Percentiles rank a stretch among this genome's conserved stretches.
Evolutionary conservation across 2,329 filamentous ascomycete species (phyloP).

Genomic region (Penicillium sp.): DNA sequence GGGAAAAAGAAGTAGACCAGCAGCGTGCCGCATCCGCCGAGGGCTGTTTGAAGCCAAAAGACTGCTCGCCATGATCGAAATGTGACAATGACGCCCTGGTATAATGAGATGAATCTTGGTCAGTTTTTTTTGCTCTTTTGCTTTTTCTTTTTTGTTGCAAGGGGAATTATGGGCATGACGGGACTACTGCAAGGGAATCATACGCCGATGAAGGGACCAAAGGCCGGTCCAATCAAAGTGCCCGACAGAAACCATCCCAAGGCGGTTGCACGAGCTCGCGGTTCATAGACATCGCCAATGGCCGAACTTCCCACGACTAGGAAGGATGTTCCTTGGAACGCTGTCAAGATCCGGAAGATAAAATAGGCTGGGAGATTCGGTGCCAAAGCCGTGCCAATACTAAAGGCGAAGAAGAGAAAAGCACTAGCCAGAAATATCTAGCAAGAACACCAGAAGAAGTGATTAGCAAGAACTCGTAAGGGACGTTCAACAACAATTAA

Average conservation of each 20-base stretch:
- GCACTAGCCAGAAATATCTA: constrained; percentile 57
- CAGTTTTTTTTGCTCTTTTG: constrained; percentile 16
- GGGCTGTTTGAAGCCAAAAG: constrained; percentile 69
- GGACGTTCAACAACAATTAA: too few relatives aligned
- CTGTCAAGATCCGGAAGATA: constrained; percentile 66
- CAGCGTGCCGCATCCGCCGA: constrained; percentile 55
- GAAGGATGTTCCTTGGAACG: constrained; percentile 69
- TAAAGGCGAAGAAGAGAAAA: constrained; percentile 60
- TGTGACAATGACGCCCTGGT: constrained; percentile 68
- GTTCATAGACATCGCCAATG: constrained; percentile 61
- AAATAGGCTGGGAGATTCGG: constrained; percentile 67
- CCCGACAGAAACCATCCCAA: constrained; percentile 68
- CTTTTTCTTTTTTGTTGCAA: too few relatives aligned
- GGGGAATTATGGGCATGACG: too few relatives aligned
- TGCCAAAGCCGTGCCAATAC: constrained; percentile 65
- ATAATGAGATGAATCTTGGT: constrained; percentile 37
- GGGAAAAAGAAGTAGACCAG: constrained; percentile 62
- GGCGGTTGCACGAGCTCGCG: constrained; percentile 64
- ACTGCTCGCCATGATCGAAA: constrained; percentile 67
- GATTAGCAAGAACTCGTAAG: not conserved
- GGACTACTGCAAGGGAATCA: constrained; percentile 1
- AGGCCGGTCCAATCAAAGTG: constrained; percentile 64
- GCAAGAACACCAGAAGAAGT: too few relatives aligned
- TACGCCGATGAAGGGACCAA: constrained; percentile 47
- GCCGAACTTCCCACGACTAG: constrained; percentile 65